These are phyloP conservation scores for Curvularia verruculosa DNA, from an alignment of 2,329 filamentous ascomycete genomes.

Conservation along the genomic window DNA sequence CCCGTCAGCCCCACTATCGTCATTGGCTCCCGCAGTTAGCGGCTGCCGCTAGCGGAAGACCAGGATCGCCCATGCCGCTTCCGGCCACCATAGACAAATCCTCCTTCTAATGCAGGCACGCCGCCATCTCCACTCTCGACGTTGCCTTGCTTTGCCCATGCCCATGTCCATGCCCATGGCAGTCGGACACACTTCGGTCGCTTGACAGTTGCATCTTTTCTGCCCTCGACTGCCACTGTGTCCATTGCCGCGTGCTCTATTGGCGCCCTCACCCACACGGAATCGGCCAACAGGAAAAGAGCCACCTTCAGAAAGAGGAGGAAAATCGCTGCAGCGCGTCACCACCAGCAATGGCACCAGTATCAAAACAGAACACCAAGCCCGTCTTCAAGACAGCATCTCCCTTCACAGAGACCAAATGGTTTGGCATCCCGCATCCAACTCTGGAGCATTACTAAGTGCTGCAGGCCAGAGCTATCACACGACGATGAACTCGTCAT, in stretches of 20 bases:
- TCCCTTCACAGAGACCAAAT: slow-evolving; percentile 66
- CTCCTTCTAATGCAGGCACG: slow-evolving; percentile 20
- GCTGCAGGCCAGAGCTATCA: slow-evolving; percentile 64
- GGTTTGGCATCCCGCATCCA: slow-evolving; percentile 54
- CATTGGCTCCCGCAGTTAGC: slow-evolving; percentile 16
- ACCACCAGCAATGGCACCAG: slow-evolving; percentile 29
- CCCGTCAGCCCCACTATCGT: slow-evolving; percentile 13
- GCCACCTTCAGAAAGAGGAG: neutral
- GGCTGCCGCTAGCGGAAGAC: slow-evolving; percentile 6
- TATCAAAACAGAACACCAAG: slow-evolving; percentile 48
- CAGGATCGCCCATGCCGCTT: slow-evolving; percentile 10
- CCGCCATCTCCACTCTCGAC: slow-evolving; percentile 11
- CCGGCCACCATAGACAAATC: slow-evolving; percentile 9
- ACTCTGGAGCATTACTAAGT: slow-evolving; percentile 10
- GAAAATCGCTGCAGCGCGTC: neutral
- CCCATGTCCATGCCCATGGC: neutral
- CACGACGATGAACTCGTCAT: slow-evolving; percentile 67
- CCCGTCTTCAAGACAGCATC: slow-evolving; percentile 69
- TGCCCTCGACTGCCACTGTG: neutral
- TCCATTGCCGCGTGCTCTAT: neutral
- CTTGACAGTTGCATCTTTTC: neutral
- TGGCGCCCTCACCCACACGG: too few relatives aligned
- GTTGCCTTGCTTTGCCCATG: neutral
- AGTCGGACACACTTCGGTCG: slow-evolving; percentile 12
- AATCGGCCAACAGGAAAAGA: neutral